Evolutionary conservation across 2,329 filamentous ascomycete species (phyloP), one percentile per base, ranked within the genome.

Genomic region (Sclerotinia subarctica): DNA sequence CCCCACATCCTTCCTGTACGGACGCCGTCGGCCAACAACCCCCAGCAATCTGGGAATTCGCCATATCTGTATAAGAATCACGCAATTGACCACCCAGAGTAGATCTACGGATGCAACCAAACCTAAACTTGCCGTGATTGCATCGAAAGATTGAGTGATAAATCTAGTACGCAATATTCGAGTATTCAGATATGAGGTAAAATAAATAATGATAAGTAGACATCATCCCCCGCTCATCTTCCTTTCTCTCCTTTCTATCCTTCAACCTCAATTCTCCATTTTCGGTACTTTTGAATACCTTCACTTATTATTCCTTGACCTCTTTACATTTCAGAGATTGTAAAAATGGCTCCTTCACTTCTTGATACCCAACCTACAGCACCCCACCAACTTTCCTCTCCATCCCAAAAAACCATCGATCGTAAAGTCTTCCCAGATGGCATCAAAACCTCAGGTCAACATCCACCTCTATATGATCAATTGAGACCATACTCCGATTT

Each of bases 401-500:
- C 72, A 51, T 58, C 64, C 26, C 70, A 71, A 42, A 71, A 69
- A 46, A 1, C 44, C 17, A 67, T 72, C 15, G 71, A 77, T 64
- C 74, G 64, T 32, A 76, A 76, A 64, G 73, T 77, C 44, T 78
- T 77, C 69, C 76, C 75, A 3, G 76, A 78, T 58, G 76, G 76
- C 1, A 77, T 78, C 68, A 78, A 77, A 64, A 85, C 84, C 0
- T 84, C 89, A 0, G 91, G 91, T 51, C 91, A 94, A 77, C 89
- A 91, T 73, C 82, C 85, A 32, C 91, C 92, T 1, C 78, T 91
- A 46, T 89, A 89, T 75, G 82, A 88, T 44, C 80, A 83, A 11
- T 78, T 94, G n/a, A 81, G 80, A 60, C 85, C 90, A 0, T 94
- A 92, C 77, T 82, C 84, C 0, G 83, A 84, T 21, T 94, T 94